A percentile compares a stretch with the other conserved stretches of the same genome.
These are phyloP conservation scores for Lagenidium sp. DNA, from an alignment of 352 stramenopile genomes.

Conservation along the genomic window DNA sequence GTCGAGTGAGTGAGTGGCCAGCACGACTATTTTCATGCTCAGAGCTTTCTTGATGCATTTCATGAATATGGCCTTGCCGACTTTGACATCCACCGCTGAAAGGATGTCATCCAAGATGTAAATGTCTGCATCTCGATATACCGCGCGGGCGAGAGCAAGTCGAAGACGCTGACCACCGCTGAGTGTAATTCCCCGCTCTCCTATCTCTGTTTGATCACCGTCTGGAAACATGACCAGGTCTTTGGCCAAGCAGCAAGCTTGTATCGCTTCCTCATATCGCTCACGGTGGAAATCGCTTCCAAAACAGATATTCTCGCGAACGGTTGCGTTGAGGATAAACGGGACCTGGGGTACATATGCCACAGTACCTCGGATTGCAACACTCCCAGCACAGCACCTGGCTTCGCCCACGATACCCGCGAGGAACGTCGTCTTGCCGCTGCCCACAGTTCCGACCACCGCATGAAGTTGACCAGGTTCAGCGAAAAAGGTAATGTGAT, in stretches of 20 bases:
- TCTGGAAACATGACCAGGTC: constrained; percentile 87
- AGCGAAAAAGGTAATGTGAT: constrained; percentile 56
- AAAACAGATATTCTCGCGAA: constrained; percentile 97
- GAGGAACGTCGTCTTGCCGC: constrained; percentile 68
- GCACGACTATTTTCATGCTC: constrained; percentile 74
- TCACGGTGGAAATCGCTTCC: constrained; percentile 49
- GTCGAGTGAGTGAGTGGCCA: constrained; percentile 63
- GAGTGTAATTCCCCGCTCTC: constrained; percentile 97
- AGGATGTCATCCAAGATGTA: constrained; percentile 95
- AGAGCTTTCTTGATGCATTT: constrained; percentile 44
- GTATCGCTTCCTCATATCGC: constrained; percentile 44
- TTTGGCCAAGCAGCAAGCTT: constrained; percentile 66
- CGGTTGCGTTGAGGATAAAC: constrained; percentile 95
- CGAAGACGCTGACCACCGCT: constrained; percentile 92
- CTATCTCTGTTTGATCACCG: constrained; percentile 96
- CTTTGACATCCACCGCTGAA: constrained; percentile 93
- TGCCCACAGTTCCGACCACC: constrained; percentile 50
- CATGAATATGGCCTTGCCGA: constrained; percentile 93
- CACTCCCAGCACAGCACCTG: constrained; percentile 32
- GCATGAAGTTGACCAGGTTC: constrained; percentile 45
- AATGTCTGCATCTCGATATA: constrained; percentile 75
- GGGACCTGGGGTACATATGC: constrained; percentile 92
- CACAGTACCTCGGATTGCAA: constrained; percentile 80
- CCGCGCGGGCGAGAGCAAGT: constrained; percentile 63
- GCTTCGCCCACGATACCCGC: constrained; percentile 49